phyloP scores from a whole-genome alignment of 2,329 filamentous ascomycete species.

The Aspergillus sp. region DNA sequence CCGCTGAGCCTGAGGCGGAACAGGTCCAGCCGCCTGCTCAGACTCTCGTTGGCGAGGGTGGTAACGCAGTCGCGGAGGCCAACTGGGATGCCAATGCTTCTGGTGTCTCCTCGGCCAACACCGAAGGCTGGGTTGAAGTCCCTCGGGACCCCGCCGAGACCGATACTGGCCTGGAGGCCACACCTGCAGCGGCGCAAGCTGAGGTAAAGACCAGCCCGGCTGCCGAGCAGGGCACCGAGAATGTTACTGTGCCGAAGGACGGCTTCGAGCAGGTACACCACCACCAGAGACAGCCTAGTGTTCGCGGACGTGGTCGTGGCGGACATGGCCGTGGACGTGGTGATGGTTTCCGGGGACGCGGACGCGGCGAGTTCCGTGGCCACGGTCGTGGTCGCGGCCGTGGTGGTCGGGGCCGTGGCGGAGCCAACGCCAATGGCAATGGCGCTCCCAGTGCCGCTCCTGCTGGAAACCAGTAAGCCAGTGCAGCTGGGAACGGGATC shows the following conservation, averaged over 20 bases:
- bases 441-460: conserved; percentile 17
- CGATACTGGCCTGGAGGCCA: conserved; percentile 64
- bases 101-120: conserved; percentile 50
- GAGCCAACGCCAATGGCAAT: conserved; percentile 27
- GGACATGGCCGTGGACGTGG: conserved; percentile 36
- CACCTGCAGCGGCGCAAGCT: conserved; percentile 63
- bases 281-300: conserved; percentile 38
- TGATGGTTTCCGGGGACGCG: conserved; percentile 40
- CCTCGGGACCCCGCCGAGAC: conserved; percentile 73
- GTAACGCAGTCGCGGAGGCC: conserved; percentile 51
- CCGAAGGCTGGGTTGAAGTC: conserved; percentile 74
- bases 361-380: conserved; percentile 38
- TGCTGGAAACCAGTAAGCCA: conserved; percentile 17
- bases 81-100: conserved; percentile 57
- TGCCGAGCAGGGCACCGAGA: conserved; percentile 78
- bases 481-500: background rate
- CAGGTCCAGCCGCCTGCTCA: conserved; percentile 39
- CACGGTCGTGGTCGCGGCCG: conserved; percentile 42
- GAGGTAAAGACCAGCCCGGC: conserved; percentile 60
- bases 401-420: conserved; percentile 31
- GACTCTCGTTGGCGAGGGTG: conserved; percentile 45
- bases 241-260: conserved; percentile 60
- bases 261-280: conserved; percentile 39
- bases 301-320: conserved; percentile 38
- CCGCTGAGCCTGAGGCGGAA: conserved; percentile 21